Conservation (phyloP, 192 early-diverging fungal species). For the Nowakowskiella sp. region DNA sequence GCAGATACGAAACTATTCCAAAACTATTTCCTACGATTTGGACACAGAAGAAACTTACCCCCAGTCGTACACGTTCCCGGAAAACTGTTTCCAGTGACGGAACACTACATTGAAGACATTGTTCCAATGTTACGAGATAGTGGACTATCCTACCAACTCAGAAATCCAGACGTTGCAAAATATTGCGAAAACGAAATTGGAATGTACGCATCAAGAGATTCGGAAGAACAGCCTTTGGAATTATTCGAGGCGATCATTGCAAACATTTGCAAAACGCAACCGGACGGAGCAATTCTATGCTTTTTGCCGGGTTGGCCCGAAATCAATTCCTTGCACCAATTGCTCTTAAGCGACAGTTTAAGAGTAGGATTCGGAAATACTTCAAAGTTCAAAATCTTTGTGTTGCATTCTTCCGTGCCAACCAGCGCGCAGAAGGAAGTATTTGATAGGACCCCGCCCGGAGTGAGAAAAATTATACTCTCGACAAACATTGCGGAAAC, state of each 20-base stretch:
- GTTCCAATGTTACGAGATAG: conserved; percentile 10
- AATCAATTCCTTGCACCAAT: conserved; percentile 53
- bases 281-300: conserved; percentile 58
- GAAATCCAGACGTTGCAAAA: conserved; percentile 10
- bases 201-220: conserved; percentile 4
- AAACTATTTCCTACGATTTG: conserved; percentile 57
- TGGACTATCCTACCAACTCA: conserved; percentile 12
- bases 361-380: conserved; percentile 42
- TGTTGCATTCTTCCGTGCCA: conserved; percentile 62
- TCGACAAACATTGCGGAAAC: conserved; percentile 82
- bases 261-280: conserved; percentile 33
- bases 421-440: conserved; percentile 62
- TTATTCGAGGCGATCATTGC: conserved; percentile 53
- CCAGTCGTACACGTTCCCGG: conserved; percentile 56
- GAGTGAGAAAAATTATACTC: conserved; percentile 66
- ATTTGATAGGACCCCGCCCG: conserved; percentile 48
- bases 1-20: conserved; percentile 73
- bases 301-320: conserved; percentile 63
- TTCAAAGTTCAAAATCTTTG: conserved; percentile 20
- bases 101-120: conserved; percentile 58
- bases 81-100: conserved; percentile 40
- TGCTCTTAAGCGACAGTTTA: conserved; percentile 38
- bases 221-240: conserved; percentile 35
- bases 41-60: conserved; percentile 7
- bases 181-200: conserved; percentile 12